Evolutionary conservation across 106 monocot species (phyloP).

Genomic region (Allium cepa): DNA sequence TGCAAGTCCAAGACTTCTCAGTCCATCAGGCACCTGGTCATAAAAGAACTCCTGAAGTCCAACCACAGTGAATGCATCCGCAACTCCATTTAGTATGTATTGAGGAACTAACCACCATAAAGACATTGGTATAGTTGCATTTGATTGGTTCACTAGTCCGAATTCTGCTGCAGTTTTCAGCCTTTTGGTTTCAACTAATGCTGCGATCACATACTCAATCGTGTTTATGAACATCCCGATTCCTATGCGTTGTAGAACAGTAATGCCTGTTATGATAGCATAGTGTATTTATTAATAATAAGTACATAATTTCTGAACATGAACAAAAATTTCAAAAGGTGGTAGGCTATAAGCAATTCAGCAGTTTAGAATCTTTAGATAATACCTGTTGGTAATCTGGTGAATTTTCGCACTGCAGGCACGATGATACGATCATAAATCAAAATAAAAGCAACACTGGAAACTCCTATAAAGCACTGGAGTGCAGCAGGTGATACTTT

Average conservation of each 20-base stretch:
- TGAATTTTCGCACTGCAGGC: constrained; percentile 20
- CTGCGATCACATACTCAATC: constrained; percentile 24
- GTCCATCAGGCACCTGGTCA: constrained; percentile 22
- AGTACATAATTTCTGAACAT: no score
- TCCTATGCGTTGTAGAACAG: constrained; percentile 43
- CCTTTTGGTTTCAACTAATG: constrained; percentile 23
- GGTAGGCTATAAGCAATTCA: no score
- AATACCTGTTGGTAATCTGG: constrained; percentile 24
- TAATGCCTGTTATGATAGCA: constrained; percentile 13
- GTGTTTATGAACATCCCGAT: constrained; percentile 31
- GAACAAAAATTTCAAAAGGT: no score
- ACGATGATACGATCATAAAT: constrained; percentile 39
- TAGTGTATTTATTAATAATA: no score
- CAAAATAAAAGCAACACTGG: constrained; percentile 26
- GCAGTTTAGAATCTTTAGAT: neutral
- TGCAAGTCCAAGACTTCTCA: constrained; percentile 30
- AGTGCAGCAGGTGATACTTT: constrained; percentile 38
- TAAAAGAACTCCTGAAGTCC: constrained; percentile 36
- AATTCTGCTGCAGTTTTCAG: constrained; percentile 14
- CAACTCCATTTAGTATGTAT: constrained; percentile 19
- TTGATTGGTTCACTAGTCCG: constrained; percentile 21
- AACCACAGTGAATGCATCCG: constrained; percentile 23
- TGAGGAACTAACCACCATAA: constrained; percentile 31
- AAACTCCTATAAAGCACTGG: constrained; percentile 31
- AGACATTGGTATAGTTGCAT: constrained; percentile 13